phyloP scores from a whole-genome alignment of 2,329 filamentous ascomycete species.

The Verticillium dahliae region DNA sequence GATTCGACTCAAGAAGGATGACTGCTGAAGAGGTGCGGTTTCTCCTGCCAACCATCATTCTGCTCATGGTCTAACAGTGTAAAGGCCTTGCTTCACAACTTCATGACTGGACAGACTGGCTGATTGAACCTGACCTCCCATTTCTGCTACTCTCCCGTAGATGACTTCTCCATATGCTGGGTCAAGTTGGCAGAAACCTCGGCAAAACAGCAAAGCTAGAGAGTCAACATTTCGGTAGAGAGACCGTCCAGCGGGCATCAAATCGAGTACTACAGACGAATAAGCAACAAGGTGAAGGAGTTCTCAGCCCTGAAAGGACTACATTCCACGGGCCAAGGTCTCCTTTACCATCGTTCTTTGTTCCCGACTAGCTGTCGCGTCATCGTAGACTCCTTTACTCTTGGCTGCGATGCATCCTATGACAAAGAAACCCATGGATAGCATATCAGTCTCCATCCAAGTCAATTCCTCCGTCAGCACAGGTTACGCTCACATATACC shows the following conservation, averaged over 20 bases:
- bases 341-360: background rate
- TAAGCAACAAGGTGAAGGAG: background rate
- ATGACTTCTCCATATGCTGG: too few relatives aligned
- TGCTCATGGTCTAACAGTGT: background rate
- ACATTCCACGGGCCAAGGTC: background rate
- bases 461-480: background rate
- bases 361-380: background rate
- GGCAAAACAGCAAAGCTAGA: too few relatives aligned
- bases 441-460: background rate
- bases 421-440: background rate
- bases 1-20: constrained; percentile 64
- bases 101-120: too few relatives aligned
- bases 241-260: too few relatives aligned
- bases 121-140: too few relatives aligned
- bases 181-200: too few relatives aligned
- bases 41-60: background rate
- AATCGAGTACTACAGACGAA: too few relatives aligned
- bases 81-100: background rate
- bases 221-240: too few relatives aligned
- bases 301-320: background rate
- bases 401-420: background rate
- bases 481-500: background rate
- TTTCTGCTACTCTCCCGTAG: too few relatives aligned
- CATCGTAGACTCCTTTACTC: background rate
- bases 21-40: constrained; percentile 46